phyloP scores from a whole-genome alignment of 768 basidiomycete species.

The Termitomyces eurrhizus region DNA sequence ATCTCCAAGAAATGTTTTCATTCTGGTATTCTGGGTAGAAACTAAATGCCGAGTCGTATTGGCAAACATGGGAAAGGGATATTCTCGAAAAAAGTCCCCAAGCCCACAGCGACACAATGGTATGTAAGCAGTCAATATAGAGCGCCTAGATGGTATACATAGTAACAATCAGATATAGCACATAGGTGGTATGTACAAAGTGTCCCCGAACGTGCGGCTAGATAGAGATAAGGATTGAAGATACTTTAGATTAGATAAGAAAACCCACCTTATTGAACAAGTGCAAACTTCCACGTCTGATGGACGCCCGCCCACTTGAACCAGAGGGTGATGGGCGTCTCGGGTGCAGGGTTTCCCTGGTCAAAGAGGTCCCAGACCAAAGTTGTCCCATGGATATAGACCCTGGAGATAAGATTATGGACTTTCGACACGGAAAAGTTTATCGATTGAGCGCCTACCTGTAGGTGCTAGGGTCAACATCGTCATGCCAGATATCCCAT shows the following conservation, averaged over 20 bases:
- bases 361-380: slow-evolving; percentile 45
- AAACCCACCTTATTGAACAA: slow-evolving; percentile 11
- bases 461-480: slow-evolving; percentile 30
- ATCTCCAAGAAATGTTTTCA: not conserved
- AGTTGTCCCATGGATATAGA: slow-evolving; percentile 40
- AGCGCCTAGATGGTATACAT: not conserved
- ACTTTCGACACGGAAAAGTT: not conserved
- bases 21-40: not conserved
- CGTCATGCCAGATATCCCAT: slow-evolving; percentile 52
- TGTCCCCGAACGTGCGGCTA: not conserved
- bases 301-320: slow-evolving; percentile 43
- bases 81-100: not conserved
- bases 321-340: slow-evolving; percentile 47
- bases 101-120: not conserved
- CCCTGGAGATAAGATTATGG: slow-evolving; percentile 23
- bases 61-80: not conserved
- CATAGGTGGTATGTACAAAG: not conserved
- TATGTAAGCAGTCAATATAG: not conserved
- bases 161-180: not conserved
- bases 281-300: slow-evolving; percentile 49
- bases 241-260: not conserved
- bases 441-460: slow-evolving; percentile 30
- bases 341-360: slow-evolving; percentile 40
- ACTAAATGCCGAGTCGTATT: not conserved
- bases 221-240: not conserved